Base-by-base conservation (phyloP, 1,284 basidiomycete species). In the Ustilago nuda region DNA sequence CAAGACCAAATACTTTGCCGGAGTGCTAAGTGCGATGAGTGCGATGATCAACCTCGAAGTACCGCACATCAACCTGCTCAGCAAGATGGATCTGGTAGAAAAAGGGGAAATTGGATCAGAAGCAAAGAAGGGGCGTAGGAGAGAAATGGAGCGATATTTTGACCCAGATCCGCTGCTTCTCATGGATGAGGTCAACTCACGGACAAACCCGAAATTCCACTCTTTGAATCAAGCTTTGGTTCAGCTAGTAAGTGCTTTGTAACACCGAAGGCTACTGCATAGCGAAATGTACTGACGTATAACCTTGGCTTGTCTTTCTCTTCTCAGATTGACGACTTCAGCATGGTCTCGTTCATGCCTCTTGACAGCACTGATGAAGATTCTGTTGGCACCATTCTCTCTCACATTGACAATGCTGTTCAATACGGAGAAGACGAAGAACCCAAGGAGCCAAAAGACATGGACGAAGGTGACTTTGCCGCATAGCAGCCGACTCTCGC, bases 21-120 rank as follows among this genome's bases (percentile, higher is more conserved):
- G 97, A n/a, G 95, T 98, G 1, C 89, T 99, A 65, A 94, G 93
- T 60, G 97, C 97, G 27, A 98, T 99, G 95, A 95, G 93, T 53
- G 94, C 95, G 52, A 99, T 99, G 97, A 93, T 99, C 61, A 95
- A 95, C 79, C 90, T 99, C 33, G 96, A 98, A 83, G 91, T 98
- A 46, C 94, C 95, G 0, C 97, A 95, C 92, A 91, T 99, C 75
- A 99, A 99, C 80, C 88, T 99, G 84, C 94, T 99, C 92, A 96
- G 93, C 62, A 99, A 99, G 87, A 99, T 99, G 96, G 97, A 99
- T 86, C 89, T 99, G 33, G 93, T 99, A 39, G 68, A 77, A 23
- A 91, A 91, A 76, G 90, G 91, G 79, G 89, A 90, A 69, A 87
- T 88, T n/a, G 89, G 89, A 74, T 89, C 90, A 61, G 79, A 77